phyloP scores from a whole-genome alignment of 2,329 filamentous ascomycete species.

The Fusarium chlamydosporum region DNA sequence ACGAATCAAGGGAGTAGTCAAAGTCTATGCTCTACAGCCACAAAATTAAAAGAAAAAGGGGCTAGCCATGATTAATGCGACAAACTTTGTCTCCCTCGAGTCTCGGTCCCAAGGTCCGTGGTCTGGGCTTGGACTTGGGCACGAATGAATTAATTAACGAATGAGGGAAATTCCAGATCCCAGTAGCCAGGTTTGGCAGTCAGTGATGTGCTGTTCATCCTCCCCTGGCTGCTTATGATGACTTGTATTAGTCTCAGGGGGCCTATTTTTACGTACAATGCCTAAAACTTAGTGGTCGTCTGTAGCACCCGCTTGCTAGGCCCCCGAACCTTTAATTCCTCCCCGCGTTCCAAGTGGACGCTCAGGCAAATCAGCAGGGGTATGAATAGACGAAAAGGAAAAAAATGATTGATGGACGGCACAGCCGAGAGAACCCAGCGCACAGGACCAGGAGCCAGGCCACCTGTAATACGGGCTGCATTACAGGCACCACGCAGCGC shows the following conservation, averaged over 20 bases:
- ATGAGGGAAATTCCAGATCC: slow-evolving; percentile 18
- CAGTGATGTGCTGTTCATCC: slow-evolving; percentile 7
- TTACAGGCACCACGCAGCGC: slow-evolving; percentile 11
- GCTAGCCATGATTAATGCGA: slow-evolving; percentile 18
- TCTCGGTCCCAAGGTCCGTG: slow-evolving; percentile 26
- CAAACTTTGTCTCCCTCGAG: slow-evolving; percentile 26
- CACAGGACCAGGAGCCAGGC: not conserved
- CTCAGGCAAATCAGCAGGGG: slow-evolving; percentile 22
- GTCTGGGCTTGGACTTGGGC: slow-evolving; percentile 3
- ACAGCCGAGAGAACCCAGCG: slow-evolving; percentile 11
- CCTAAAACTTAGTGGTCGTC: slow-evolving; percentile 25
- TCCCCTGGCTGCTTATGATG: slow-evolving; percentile 15
- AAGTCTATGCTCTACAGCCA: slow-evolving; percentile 24
- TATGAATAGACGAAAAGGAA: slow-evolving; percentile 10
- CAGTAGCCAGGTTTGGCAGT: slow-evolving; percentile 17
- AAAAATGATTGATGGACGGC: slow-evolving; percentile 18
- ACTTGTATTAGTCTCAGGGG: slow-evolving; percentile 36
- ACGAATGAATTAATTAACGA: slow-evolving; percentile 12
- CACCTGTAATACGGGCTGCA: slow-evolving; percentile 22
- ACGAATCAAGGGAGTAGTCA: slow-evolving; percentile 16
- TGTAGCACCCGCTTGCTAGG: slow-evolving; percentile 27
- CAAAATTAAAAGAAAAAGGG: slow-evolving; percentile 32
- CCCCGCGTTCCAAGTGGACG: slow-evolving; percentile 45
- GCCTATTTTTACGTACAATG: slow-evolving; percentile 40
- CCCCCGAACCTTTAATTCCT: slow-evolving; percentile 40